A percentile compares a stretch with the other conserved stretches of the same genome.
Evolutionary conservation across 2,329 filamentous ascomycete genomes (phyloP).

Genomic region (Amauroascus niger): DNA sequence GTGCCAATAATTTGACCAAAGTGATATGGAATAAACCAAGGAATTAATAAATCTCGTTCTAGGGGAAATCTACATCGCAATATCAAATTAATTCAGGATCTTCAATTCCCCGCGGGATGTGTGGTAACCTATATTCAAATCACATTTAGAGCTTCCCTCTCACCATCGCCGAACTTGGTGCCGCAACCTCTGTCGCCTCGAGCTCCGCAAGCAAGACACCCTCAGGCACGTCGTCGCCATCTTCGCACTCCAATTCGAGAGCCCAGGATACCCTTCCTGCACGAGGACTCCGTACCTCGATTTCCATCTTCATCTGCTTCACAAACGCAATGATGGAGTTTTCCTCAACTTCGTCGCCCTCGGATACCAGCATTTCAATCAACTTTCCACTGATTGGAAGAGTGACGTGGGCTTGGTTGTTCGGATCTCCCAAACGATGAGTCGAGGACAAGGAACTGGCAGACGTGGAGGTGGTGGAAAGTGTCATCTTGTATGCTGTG

Average conservation of each 20-base stretch:
- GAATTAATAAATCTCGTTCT: too few species aligned
- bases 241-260: constrained; percentile 41
- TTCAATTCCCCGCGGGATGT: not conserved
- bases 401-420: constrained; percentile 44
- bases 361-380: constrained; percentile 49
- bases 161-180: constrained; percentile 16
- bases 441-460: constrained; percentile 33
- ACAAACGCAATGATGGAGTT: constrained; percentile 50
- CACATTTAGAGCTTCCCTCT: constrained; percentile 25
- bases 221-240: constrained; percentile 47
- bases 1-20: too few species aligned
- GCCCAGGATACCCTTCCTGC: constrained; percentile 45
- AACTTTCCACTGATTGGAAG: constrained; percentile 51
- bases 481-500: constrained; percentile 38
- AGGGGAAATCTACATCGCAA: too few species aligned
- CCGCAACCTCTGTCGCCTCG: constrained; percentile 24
- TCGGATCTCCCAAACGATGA: constrained; percentile 43
- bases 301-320: constrained; percentile 61
- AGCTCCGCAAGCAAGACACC: constrained; percentile 46
- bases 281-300: constrained; percentile 48
- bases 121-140: too few species aligned
- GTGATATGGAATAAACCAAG: too few species aligned
- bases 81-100: too few species aligned
- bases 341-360: constrained; percentile 41
- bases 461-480: constrained; percentile 40